These are phyloP conservation scores for Pyrenochaeta sp. DNA, from an alignment of 2,329 filamentous ascomycete species.

Conservation along the genomic window DNA sequence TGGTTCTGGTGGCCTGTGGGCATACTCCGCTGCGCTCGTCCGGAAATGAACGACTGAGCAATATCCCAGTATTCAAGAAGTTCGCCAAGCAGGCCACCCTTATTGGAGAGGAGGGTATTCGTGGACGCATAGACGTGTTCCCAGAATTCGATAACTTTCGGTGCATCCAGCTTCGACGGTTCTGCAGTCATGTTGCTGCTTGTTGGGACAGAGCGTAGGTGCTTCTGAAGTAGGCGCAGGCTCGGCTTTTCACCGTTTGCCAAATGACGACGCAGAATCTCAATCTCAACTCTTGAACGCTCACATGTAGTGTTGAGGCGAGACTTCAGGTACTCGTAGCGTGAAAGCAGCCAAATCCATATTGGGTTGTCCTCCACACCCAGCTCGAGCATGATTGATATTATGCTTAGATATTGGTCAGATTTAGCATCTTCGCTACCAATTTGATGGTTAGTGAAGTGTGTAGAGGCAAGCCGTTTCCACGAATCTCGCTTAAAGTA, in stretches of 20 bases:
- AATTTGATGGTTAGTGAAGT: constrained; percentile 60
- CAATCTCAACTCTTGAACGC: constrained; percentile 89
- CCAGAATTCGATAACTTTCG: constrained; percentile 89
- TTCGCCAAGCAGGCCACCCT: constrained; percentile 85
- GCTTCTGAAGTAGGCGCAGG: constrained; percentile 73
- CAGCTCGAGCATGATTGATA: constrained; percentile 86
- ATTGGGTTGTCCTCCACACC: constrained; percentile 97
- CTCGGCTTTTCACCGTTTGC: constrained; percentile 77
- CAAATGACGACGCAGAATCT: constrained; percentile 84
- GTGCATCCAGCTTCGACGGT: constrained; percentile 72
- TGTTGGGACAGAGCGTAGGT: constrained; percentile 77
- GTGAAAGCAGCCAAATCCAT: constrained; percentile 92
- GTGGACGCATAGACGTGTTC: constrained; percentile 83
- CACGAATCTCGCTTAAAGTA: constrained; percentile 89
- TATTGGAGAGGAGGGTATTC: constrained; percentile 73
- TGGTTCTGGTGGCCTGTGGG: constrained; percentile 84
- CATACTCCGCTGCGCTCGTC: constrained; percentile 79
- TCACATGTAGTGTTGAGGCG: constrained; percentile 84
- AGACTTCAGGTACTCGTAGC: constrained; percentile 86
- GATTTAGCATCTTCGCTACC: constrained; percentile 61
- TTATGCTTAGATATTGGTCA: constrained; percentile 92
- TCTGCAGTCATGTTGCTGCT: constrained; percentile 66
- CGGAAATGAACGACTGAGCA: constrained; percentile 87
- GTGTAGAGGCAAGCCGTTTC: constrained; percentile 77
- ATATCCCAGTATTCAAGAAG: constrained; percentile 94